Evolutionary conservation across 108 stramenopile species (phyloP).

Genomic region (Phaeodactylum tricornutum): DNA sequence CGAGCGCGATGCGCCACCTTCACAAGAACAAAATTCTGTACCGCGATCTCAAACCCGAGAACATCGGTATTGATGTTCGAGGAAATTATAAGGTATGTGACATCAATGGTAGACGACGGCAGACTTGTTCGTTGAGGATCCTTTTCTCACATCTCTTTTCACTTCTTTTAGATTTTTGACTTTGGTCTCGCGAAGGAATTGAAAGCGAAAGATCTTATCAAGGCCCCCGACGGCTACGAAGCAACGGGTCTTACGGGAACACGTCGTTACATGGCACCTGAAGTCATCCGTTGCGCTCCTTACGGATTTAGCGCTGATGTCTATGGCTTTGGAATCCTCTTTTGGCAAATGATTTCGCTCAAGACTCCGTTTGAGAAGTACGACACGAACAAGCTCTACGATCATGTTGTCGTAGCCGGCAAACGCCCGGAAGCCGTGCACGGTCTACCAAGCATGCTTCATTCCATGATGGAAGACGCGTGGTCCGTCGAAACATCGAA

Average conservation of each 20-base stretch:
- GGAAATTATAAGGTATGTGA: not conserved
- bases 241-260: conserved; percentile 30
- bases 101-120: not conserved
- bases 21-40: conserved; percentile 15
- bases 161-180: conserved; percentile 47
- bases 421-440: conserved; percentile 17
- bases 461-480: conserved; percentile 8
- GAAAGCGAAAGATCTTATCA: conserved; percentile 11
- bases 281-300: conserved; percentile 30
- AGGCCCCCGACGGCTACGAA: conserved; percentile 19
- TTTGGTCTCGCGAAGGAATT: conserved; percentile 66
- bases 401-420: conserved; percentile 30
- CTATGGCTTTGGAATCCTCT: conserved; percentile 26
- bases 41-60: conserved; percentile 32
- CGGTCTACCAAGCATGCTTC: conserved; percentile 7
- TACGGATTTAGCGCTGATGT: conserved; percentile 36
- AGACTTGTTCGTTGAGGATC: conserved; percentile 6
- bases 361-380: conserved; percentile 21
- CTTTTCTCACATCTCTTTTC: conserved; percentile 32
- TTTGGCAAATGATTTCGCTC: conserved; percentile 34
- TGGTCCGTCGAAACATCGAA: conserved; percentile 18
- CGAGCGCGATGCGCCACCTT: conserved; percentile 21
- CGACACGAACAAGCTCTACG: conserved; percentile 22
- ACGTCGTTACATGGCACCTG: conserved; percentile 46
- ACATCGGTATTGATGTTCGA: conserved; percentile 9